Base-by-base conservation (phyloP, 176 grass and related monocot species). In the Ensete ventricosum region DNA sequence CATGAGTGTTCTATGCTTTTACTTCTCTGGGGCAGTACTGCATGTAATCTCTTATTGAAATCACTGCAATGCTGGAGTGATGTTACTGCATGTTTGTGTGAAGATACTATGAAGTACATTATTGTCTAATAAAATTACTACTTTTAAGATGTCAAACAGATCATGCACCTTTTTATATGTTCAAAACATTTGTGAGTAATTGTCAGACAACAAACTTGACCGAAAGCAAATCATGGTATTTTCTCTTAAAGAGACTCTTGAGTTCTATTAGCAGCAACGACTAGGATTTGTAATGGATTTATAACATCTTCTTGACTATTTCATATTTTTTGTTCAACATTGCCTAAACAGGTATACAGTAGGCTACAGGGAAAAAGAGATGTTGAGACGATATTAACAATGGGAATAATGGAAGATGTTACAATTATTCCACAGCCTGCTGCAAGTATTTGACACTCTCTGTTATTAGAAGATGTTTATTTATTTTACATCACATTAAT, bases 371-470 rank as follows among this genome's bases (percentile, higher is more conserved):
- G 93, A 62, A 89, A 99, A 83, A 99, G 90, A 83, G 95, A 99
- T 64, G 95, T 94, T 55, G 95, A 99, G 75, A 99, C 90, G 82
- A 91, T 99, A 85, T 80, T 99, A 20, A 99, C 95, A 53, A 99
- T 99, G 95, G 95, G 95, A 81, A 99, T 99, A 68, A 94, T 99
- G 95, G 88, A 99, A 84, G 88, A 93, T 80, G 95, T 89, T 76
- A 91, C 86, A 16, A 91, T 99, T 80, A 99, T 94, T 84, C 95
- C 95, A 5, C 90, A 99, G 62, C 90, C 88, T 67, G 86, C 82
- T 58, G 88, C 88, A 89, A 90, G 94, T 98, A 21, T 83, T 62
- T 49, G 8, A 49, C 25, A 54, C 43, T 50, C 70, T 43, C 34
- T 43, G 34, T 43, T 6, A 43, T 4, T 43, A 4, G 34, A 43